phyloP scores from a whole-genome alignment of 2,329 filamentous ascomycete species.

The Colletotrichum cordylinicola region DNA sequence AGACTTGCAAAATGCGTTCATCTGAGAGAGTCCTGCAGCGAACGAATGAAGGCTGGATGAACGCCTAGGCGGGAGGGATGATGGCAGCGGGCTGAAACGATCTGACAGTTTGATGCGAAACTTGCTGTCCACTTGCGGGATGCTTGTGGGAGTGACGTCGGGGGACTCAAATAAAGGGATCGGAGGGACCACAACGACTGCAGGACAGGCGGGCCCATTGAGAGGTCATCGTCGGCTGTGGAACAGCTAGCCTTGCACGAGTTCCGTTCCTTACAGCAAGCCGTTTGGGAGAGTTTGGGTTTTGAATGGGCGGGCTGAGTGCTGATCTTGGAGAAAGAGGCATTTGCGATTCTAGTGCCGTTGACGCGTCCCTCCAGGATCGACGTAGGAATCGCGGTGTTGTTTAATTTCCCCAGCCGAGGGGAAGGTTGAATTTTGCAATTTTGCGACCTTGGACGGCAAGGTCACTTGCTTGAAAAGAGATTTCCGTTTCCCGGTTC shows the following conservation, averaged over 20 bases:
- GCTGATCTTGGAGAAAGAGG: neutral
- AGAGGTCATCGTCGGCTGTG: neutral
- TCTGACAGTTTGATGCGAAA: constrained; percentile 4
- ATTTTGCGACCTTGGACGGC: constrained; percentile 6
- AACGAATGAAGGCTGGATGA: neutral
- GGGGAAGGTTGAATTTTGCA: constrained; percentile 10
- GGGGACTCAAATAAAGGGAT: neutral
- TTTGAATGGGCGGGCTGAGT: neutral
- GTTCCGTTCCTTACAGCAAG: neutral
- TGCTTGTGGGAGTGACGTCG: neutral
- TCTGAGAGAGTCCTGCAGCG: neutral
- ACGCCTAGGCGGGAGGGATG: neutral
- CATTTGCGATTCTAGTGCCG: neutral
- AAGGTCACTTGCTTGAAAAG: constrained; percentile 8
- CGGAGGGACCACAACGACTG: neutral
- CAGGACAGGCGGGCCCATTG: neutral
- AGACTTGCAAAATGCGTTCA: constrained; percentile 6
- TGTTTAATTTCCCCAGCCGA: constrained; percentile 17
- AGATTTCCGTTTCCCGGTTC: neutral
- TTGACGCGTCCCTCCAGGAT: constrained; percentile 4
- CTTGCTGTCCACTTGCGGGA: neutral
- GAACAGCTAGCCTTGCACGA: neutral
- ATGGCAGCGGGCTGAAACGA: constrained; percentile 14
- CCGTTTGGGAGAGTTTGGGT: neutral
- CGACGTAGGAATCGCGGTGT: constrained; percentile 5